Conservation (phyloP, 192 early-diverging fungal genomes). For the Backusella macrospora region DNA sequence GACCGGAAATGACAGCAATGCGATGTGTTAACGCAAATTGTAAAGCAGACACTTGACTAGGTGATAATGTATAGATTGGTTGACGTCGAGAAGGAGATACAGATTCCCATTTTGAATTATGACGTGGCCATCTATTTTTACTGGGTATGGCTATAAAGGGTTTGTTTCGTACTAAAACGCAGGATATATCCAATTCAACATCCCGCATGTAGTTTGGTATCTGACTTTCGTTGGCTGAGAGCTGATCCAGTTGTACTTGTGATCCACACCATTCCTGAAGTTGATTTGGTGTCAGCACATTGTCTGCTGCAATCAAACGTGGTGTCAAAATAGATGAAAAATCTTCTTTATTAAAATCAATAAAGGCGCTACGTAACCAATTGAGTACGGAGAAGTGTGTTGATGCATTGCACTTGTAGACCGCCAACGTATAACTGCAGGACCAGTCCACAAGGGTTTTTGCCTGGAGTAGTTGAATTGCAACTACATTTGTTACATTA, state of each 20-base stretch:
- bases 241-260: background rate
- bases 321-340: background rate
- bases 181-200: constrained; percentile 21
- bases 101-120: background rate
- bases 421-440: background rate
- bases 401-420: background rate
- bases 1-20: constrained; percentile 31
- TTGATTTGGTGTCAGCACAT: background rate
- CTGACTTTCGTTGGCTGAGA: background rate
- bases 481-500: background rate
- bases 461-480: background rate
- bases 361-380: constrained; percentile 9
- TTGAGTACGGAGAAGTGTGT: background rate
- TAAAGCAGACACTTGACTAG: constrained; percentile 30
- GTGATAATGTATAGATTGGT: constrained; percentile 26
- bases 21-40: constrained; percentile 30
- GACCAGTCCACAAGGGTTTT: constrained; percentile 6
- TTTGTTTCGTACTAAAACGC: background rate
- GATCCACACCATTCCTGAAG: background rate
- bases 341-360: background rate
- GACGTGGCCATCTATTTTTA: constrained; percentile 25
- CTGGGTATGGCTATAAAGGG: background rate
- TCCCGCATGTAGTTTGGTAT: constrained; percentile 7
- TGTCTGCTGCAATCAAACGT: constrained; percentile 1
- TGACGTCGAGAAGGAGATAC: background rate